A percentile compares a stretch with the other conserved stretches of the same genome.
phyloP scores from a whole-genome alignment of 148 eudicot species.

The Nepenthes gracilis region DNA sequence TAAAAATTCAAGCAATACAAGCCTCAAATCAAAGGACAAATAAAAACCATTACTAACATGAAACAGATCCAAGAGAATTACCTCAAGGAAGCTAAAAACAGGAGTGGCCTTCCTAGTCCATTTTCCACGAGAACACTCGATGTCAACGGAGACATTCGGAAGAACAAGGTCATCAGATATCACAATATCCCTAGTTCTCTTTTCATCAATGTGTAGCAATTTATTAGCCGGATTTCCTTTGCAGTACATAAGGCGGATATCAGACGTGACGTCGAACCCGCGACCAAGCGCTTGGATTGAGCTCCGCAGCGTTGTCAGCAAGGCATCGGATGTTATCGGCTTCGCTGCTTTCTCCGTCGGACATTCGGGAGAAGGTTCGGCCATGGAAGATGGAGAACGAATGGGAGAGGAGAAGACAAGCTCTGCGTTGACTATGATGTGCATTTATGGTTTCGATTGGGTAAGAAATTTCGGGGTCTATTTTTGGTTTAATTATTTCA shows the following conservation, averaged over 20 bases:
- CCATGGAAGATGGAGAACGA: too few species aligned
- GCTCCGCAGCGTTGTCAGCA: conserved; percentile 53
- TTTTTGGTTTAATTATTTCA: too few species aligned
- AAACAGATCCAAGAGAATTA: conserved; percentile 8
- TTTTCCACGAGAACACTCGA: conserved; percentile 42
- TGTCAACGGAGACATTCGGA: conserved; percentile 67
- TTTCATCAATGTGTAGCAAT: conserved; percentile 62
- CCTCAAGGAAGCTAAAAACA: conserved; percentile 70
- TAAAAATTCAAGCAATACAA: not conserved
- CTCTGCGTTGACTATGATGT: too few species aligned
- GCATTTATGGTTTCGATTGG: too few species aligned
- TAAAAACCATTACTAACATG: not conserved
- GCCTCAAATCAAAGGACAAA: not conserved
- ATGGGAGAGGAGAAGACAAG: too few species aligned
- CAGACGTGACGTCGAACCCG: conserved; percentile 96
- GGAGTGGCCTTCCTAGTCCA: conserved; percentile 39
- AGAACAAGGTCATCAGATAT: conserved; percentile 34
- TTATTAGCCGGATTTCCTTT: conserved; percentile 81
- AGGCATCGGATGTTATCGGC: conserved; percentile 30
- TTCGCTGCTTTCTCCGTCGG: too few species aligned
- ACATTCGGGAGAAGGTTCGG: too few species aligned
- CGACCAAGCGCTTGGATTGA: conserved; percentile 87
- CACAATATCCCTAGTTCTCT: conserved; percentile 34
- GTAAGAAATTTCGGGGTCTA: too few species aligned
- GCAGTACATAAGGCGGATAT: conserved; percentile 86